Conservation (phyloP, 1,139 yeast species). For the Taphrina pruni region DNA sequence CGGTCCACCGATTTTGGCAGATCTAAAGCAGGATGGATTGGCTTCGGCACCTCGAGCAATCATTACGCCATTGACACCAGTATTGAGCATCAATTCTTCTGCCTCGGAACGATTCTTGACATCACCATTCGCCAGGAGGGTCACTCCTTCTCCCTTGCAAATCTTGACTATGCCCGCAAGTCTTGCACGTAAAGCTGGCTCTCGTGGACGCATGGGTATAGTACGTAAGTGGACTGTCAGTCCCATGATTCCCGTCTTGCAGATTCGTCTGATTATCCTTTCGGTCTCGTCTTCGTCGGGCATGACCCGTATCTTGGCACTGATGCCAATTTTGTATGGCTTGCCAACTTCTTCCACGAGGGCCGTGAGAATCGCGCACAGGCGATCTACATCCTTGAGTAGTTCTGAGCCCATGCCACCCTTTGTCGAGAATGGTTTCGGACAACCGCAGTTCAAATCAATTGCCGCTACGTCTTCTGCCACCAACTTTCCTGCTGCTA, state of each 20-base stretch:
- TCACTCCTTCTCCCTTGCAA: constrained; percentile 68
- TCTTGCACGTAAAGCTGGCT: constrained; percentile 70
- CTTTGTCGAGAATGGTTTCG: constrained; percentile 75
- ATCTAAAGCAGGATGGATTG: constrained; percentile 76
- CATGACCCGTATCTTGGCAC: constrained; percentile 84
- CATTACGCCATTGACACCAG: constrained; percentile 81
- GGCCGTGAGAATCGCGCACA: constrained; percentile 68
- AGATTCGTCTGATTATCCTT: constrained; percentile 65
- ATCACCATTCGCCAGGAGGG: constrained; percentile 82
- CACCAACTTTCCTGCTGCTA: constrained; percentile 78
- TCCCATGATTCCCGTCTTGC: constrained; percentile 80
- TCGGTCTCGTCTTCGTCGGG: constrained; percentile 68
- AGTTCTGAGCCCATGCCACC: constrained; percentile 98
- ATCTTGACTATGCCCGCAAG: constrained; percentile 66
- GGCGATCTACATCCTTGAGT: constrained; percentile 75
- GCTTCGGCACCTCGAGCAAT: constrained; percentile 88
- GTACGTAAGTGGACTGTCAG: constrained; percentile 92
- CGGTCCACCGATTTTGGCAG: constrained; percentile 36
- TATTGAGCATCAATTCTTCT: constrained; percentile 58
- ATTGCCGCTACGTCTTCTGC: constrained; percentile 89
- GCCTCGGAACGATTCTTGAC: constrained; percentile 64
- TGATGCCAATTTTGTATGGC: constrained; percentile 77
- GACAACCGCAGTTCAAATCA: constrained; percentile 95
- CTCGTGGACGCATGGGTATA: constrained; percentile 85
- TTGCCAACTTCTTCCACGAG: constrained; percentile 80